A percentile compares a stretch with the other conserved stretches of the same genome.
Evolutionary conservation across 2,329 filamentous ascomycete genomes (phyloP).

Genomic region (Ophiostoma sp.): DNA sequence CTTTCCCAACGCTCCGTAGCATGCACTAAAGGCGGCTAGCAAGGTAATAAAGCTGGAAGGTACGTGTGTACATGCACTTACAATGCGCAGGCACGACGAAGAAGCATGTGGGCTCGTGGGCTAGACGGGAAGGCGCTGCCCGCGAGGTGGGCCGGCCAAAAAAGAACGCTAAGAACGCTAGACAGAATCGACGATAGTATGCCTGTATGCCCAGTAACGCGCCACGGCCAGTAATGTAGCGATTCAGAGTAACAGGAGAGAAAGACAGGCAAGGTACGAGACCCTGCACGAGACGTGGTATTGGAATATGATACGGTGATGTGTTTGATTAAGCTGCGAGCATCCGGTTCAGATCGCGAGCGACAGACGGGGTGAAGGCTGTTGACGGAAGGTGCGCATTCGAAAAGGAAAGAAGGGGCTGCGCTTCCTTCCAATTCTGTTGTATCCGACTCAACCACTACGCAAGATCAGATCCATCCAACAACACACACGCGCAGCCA

Average conservation of each 20-base stretch:
- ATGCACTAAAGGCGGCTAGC: not conserved
- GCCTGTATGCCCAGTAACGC: not conserved
- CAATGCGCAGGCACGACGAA: not conserved
- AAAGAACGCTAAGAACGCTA: too few relatives aligned
- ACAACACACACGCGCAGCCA: not conserved
- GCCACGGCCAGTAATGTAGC: not conserved
- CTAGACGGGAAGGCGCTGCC: slow-evolving; percentile 23
- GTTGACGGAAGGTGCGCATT: too few relatives aligned
- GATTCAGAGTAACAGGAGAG: not conserved
- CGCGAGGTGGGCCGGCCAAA: slow-evolving; percentile 14
- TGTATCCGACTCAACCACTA: not conserved
- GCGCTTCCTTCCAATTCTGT: slow-evolving; percentile 1
- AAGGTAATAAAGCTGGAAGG: not conserved
- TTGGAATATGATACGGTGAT: slow-evolving; percentile 14
- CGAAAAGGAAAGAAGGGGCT: not conserved
- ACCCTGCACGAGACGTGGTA: not conserved
- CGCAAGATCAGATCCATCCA: not conserved
- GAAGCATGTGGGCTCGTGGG: slow-evolving; percentile 10
- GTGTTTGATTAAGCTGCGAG: not conserved
- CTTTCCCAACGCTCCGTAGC: not conserved
- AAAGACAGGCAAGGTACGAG: not conserved
- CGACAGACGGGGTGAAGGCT: not conserved
- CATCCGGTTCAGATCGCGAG: not conserved
- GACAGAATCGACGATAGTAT: too few relatives aligned
- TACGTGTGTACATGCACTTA: not conserved